Evolutionary conservation across 139 green algal species (phyloP), one percentile per base, ranked within the genome.

Genomic region (Tetraselmis chui): DNA sequence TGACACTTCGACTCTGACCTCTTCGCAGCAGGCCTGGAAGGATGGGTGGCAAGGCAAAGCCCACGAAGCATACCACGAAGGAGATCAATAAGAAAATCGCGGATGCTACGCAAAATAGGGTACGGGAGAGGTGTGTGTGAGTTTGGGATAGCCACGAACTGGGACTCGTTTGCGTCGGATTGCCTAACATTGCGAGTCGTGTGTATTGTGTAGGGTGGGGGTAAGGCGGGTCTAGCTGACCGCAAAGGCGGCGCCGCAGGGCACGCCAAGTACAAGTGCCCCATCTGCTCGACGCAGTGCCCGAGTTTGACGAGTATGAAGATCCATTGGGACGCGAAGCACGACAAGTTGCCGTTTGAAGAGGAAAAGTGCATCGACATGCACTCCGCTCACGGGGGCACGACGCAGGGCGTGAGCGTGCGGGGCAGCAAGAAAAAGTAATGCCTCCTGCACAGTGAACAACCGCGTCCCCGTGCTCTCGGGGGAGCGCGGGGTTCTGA

Each of bases 211-310:
- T 90, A 81, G 86, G 91, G 92, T 23, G 93, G 93, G 0, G 93
- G 93, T 26, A 92, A 93, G 82, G 89, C 81, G 0, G 93, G 93
- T 11, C 82, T 88, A 25, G 85, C 80, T 2, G 94, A 98, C 82
- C 86, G 93, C 1, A 76, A 90, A 31, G 93, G 92, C 23, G 94
- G 93, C 58, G 83, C 90, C 2, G 91, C 80, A 0, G 93, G 94
- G 0, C 94, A 98, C 76, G 88, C 93, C 28, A 95, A 95, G 84
- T 95, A 88, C 86, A 90, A 92, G 83, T 94, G 89, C 83, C 85
- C 79, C 31, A 79, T 88, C 79, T 93, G 88, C 79, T 83, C 77
- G 75, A 82, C 83, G 45, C 29, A 85, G 31, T 91, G 89, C 0
- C 93, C 93, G 0, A 84, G 87, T 83, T 30, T 96, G 24, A 95